phyloP scores from a whole-genome alignment of 1,139 yeast genomes.

The Hansenula lynferdii region DNA sequence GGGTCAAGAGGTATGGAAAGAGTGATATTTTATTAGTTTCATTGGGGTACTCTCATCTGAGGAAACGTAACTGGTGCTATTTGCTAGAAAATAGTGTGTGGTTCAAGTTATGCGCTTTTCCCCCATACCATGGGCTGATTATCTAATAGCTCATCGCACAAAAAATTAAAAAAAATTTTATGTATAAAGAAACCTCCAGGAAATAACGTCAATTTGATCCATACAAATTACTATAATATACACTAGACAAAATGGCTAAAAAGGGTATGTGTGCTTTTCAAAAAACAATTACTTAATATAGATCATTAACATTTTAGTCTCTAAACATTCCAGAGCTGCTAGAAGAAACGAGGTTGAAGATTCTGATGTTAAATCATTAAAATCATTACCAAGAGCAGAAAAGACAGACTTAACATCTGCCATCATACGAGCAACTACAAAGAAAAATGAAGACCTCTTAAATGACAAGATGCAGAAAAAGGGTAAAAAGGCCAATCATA shows the following conservation, averaged over 20 bases:
- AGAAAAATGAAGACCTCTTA: slow-evolving; percentile 57
- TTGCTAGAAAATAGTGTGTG: no score
- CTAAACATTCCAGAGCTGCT: slow-evolving; percentile 74
- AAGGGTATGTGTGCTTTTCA: not conserved
- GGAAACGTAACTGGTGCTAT: no score
- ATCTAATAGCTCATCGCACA: slow-evolving; percentile 2
- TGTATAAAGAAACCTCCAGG: not conserved
- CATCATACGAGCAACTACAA: slow-evolving; percentile 60
- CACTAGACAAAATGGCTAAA: slow-evolving; percentile 2
- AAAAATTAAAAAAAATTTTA: not conserved
- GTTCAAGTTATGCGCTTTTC: no score
- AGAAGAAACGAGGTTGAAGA: slow-evolving; percentile 53
- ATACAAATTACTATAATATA: not conserved
- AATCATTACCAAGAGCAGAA: slow-evolving; percentile 50
- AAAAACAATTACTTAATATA: no score
- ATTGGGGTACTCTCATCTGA: no score
- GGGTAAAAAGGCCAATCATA: slow-evolving; percentile 30
- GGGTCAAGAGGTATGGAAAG: no score
- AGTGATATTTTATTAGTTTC: no score
- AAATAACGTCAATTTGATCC: not conserved
- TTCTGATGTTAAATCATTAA: slow-evolving; percentile 45
- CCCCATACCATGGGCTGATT: not conserved
- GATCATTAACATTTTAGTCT: slow-evolving; percentile 30
- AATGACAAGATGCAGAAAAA: slow-evolving; percentile 49
- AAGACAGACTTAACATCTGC: slow-evolving; percentile 56